Conservation (phyloP, 2,329 filamentous ascomycete species). For the Cordyceps militaris region DNA sequence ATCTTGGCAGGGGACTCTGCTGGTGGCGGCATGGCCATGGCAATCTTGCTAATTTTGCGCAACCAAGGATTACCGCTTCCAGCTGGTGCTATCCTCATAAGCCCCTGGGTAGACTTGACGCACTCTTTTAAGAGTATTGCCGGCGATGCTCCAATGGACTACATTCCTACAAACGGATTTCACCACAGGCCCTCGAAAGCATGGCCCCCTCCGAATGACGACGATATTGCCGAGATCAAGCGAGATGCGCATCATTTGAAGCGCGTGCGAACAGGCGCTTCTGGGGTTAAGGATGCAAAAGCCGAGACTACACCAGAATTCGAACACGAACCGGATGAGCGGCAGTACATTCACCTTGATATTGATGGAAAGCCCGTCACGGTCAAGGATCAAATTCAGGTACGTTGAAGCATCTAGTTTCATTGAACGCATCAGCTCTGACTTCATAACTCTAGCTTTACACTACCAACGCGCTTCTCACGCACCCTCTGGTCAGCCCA, state of each 20-base stretch:
- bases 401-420: conserved; percentile 31
- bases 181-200: conserved; percentile 79
- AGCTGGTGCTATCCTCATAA: conserved; percentile 83
- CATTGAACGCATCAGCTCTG: background rate
- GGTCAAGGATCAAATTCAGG: conserved; percentile 88
- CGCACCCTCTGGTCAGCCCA: conserved; percentile 85
- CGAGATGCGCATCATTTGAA: conserved; percentile 41
- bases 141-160: conserved; percentile 67
- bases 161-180: conserved; percentile 82
- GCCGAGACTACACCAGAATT: background rate
- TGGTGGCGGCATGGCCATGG: conserved; percentile 82
- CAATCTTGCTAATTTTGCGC: conserved; percentile 69
- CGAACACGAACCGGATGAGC: conserved; percentile 6
- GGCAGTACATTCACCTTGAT: conserved; percentile 50
- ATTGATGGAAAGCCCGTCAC: conserved; percentile 65
- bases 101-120: conserved; percentile 91
- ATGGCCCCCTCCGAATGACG: conserved; percentile 88
- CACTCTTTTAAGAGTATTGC: conserved; percentile 93
- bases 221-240: conserved; percentile 55
- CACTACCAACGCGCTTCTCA: conserved; percentile 75
- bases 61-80: conserved; percentile 79
- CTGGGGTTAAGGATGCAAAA: background rate
- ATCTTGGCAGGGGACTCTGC: conserved; percentile 88
- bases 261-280: conserved; percentile 13
- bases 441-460: conserved; percentile 43